Conservation (phyloP, 331 rosid species). For the Malus hybrid region DNA sequence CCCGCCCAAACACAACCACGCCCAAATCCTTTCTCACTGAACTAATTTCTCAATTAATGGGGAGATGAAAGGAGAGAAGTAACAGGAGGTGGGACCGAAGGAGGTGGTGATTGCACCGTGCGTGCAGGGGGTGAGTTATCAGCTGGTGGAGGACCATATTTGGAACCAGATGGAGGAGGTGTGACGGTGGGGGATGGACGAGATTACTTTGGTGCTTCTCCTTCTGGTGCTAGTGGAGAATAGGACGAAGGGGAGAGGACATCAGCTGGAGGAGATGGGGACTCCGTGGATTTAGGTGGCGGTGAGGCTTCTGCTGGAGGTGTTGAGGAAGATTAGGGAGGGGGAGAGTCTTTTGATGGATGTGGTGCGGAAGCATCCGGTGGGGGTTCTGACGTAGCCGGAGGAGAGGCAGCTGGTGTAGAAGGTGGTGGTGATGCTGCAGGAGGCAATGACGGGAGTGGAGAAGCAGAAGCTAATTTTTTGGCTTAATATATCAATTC, state of each 20-base stretch:
- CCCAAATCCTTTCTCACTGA: too few relatives aligned
- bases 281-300: slow-evolving; percentile 26
- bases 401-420: slow-evolving; percentile 28
- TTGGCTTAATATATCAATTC: slow-evolving; percentile 7
- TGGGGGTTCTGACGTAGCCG: slow-evolving; percentile 24
- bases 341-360: slow-evolving; percentile 33
- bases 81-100: slow-evolving; percentile 61
- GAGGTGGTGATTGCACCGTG: slow-evolving; percentile 49
- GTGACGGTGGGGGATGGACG: slow-evolving; percentile 36
- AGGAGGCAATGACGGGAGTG: slow-evolving; percentile 13
- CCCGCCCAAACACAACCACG: too few relatives aligned
- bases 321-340: slow-evolving; percentile 38
- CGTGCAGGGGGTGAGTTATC: slow-evolving; percentile 24
- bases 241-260: slow-evolving; percentile 40
- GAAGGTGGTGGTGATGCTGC: not conserved
- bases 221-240: slow-evolving; percentile 42
- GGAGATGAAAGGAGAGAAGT: not conserved
- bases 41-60: too few relatives aligned
- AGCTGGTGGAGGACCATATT: slow-evolving; percentile 39
- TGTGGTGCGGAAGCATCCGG: slow-evolving; percentile 14
- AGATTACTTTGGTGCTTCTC: slow-evolving; percentile 38
- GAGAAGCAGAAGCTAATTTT: not conserved
- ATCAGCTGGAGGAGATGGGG: slow-evolving; percentile 62
- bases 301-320: slow-evolving; percentile 48
- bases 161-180: slow-evolving; percentile 50